Percentiles rank a stretch among this genome's conserved stretches.
Conservation (phyloP, 495 filamentous ascomycete genomes). For the Cryomyces minteri region DNA sequence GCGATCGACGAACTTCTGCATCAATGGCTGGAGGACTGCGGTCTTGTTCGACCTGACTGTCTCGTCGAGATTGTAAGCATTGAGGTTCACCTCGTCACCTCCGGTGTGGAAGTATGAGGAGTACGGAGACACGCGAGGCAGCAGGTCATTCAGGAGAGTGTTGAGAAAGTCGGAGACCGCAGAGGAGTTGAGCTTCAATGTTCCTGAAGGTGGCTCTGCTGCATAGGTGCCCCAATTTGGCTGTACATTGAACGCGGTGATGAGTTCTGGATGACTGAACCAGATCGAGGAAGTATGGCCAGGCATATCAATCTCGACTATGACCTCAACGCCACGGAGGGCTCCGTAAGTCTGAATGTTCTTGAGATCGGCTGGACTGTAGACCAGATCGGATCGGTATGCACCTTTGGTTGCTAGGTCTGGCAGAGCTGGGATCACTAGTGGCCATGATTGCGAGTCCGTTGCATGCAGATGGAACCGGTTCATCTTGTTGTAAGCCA, state of each 20-base stretch:
- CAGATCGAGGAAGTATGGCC: slow-evolving; percentile 54
- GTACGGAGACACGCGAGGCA: slow-evolving; percentile 50
- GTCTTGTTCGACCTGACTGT: slow-evolving; percentile 43
- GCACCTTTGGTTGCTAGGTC: slow-evolving; percentile 49
- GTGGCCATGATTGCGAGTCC: slow-evolving; percentile 69
- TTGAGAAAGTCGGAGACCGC: slow-evolving; percentile 48
- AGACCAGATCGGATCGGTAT: slow-evolving; percentile 39
- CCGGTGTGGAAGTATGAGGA: slow-evolving; percentile 63
- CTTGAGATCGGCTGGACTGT: slow-evolving; percentile 42
- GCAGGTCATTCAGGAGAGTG: slow-evolving; percentile 47
- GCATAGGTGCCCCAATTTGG: slow-evolving; percentile 49
- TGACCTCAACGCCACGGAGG: slow-evolving; percentile 48
- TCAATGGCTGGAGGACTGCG: slow-evolving; percentile 41
- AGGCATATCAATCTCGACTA: slow-evolving; percentile 67
- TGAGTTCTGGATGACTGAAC: slow-evolving; percentile 49
- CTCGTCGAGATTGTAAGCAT: slow-evolving; percentile 54
- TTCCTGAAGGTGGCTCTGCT: slow-evolving; percentile 58
- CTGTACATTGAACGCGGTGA: slow-evolving; percentile 47
- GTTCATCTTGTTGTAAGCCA: slow-evolving; percentile 65
- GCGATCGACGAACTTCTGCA: slow-evolving; percentile 52
- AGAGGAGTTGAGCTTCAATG: slow-evolving; percentile 51
- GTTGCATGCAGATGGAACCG: slow-evolving; percentile 61
- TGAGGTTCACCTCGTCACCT: slow-evolving; percentile 63
- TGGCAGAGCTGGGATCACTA: slow-evolving; percentile 56
- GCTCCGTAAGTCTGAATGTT: slow-evolving; percentile 47